These are phyloP conservation scores for Fusarium buharicum DNA, from an alignment of 2,329 filamentous ascomycete species.

Conservation along the genomic window DNA sequence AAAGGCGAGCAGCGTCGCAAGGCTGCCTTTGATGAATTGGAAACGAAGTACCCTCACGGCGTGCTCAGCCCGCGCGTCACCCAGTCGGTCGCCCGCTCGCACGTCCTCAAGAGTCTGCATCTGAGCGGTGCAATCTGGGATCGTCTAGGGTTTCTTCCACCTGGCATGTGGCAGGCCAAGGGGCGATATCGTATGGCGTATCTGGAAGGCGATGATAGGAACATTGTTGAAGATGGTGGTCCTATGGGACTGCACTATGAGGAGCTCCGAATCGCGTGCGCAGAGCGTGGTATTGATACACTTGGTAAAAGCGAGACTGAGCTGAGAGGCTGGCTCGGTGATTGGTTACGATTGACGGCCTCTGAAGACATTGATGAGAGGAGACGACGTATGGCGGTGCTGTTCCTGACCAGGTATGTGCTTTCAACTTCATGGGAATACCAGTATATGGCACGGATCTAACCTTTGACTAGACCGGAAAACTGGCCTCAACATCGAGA, in stretches of 20 bases:
- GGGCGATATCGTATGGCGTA: slow-evolving; percentile 68
- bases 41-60: slow-evolving; percentile 49
- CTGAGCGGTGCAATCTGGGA: slow-evolving; percentile 63
- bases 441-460: slow-evolving; percentile 4
- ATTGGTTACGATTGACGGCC: slow-evolving; percentile 61
- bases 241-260: slow-evolving; percentile 63
- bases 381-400: slow-evolving; percentile 52
- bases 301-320: slow-evolving; percentile 67
- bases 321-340: slow-evolving; percentile 58
- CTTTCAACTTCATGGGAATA: background rate
- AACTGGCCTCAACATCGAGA: slow-evolving; percentile 55
- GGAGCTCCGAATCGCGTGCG: slow-evolving; percentile 76
- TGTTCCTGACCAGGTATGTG: slow-evolving; percentile 56
- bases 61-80: slow-evolving; percentile 50
- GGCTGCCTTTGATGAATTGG: slow-evolving; percentile 59
- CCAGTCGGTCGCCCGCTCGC: slow-evolving; percentile 47
- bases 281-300: slow-evolving; percentile 73
- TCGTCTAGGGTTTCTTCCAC: slow-evolving; percentile 59
- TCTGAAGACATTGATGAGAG: slow-evolving; percentile 52
- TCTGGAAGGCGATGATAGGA: slow-evolving; percentile 74
- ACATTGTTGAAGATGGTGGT: slow-evolving; percentile 73
- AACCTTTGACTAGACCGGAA: slow-evolving; percentile 47
- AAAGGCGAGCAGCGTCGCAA: slow-evolving; percentile 64
- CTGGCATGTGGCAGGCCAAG: slow-evolving; percentile 63
- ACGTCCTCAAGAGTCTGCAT: slow-evolving; percentile 57